These are phyloP conservation scores for Chalciporus chontae DNA, from an alignment of 768 basidiomycete genomes.

Conservation along the genomic window DNA sequence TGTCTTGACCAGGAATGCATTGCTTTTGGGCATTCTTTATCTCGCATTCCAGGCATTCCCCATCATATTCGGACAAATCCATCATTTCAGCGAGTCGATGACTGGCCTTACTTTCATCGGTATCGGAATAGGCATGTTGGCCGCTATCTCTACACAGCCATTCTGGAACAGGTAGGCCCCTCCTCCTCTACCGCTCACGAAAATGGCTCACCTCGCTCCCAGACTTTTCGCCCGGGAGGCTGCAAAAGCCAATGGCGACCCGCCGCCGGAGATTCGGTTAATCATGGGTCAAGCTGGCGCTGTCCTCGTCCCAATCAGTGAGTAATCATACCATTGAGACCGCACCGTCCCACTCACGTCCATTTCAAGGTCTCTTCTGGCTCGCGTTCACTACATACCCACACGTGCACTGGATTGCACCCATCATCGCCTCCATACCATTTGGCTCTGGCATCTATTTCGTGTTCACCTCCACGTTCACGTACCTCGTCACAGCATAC, in stretches of 20 bases:
- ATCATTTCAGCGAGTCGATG: slow-evolving; percentile 52
- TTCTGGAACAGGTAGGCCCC: slow-evolving; percentile 42
- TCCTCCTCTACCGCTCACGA: not conserved
- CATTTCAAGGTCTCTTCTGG: slow-evolving; percentile 41
- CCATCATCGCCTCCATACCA: slow-evolving; percentile 41
- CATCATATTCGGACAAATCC: slow-evolving; percentile 42
- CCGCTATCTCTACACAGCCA: slow-evolving; percentile 36
- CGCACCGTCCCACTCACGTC: not conserved
- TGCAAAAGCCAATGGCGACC: slow-evolving; percentile 37
- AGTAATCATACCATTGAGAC: slow-evolving; percentile 9
- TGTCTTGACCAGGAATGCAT: slow-evolving; percentile 31
- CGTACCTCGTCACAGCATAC: slow-evolving; percentile 50
- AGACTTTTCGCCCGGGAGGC: slow-evolving; percentile 40
- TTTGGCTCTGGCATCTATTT: slow-evolving; percentile 58
- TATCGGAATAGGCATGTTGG: slow-evolving; percentile 46
- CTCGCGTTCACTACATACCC: slow-evolving; percentile 53
- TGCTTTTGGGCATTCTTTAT: slow-evolving; percentile 44
- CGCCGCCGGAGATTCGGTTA: slow-evolving; percentile 66
- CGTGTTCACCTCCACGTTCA: slow-evolving; percentile 68
- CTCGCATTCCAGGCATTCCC: slow-evolving; percentile 58
- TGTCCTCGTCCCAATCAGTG: slow-evolving; percentile 58
- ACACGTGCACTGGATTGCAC: slow-evolving; percentile 45
- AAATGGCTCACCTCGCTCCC: not conserved
- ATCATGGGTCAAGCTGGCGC: slow-evolving; percentile 68
- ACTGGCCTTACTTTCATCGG: slow-evolving; percentile 50